Percentiles rank a stretch among this genome's conserved stretches.
These are phyloP conservation scores for Naganishia vishniacii DNA, from an alignment of 768 basidiomycete genomes.

Conservation along the genomic window DNA sequence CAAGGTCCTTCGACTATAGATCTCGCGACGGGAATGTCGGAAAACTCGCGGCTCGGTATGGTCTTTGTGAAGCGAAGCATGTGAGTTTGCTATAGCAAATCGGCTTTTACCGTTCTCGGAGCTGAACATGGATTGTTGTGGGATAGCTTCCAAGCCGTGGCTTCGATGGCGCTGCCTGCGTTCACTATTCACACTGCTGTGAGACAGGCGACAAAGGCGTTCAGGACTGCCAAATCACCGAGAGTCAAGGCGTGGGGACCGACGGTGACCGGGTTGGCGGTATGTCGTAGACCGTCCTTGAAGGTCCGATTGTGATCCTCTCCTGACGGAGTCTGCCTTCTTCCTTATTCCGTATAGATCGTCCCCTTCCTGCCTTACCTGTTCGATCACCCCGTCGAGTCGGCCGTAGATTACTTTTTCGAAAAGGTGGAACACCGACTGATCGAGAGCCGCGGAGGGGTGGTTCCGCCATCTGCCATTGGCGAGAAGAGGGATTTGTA, in stretches of 20 bases:
- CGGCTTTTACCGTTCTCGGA: background rate
- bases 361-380: slow-evolving; percentile 47
- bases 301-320: background rate
- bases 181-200: slow-evolving; percentile 49
- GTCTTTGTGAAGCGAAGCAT: slow-evolving; percentile 47
- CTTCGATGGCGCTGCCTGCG: slow-evolving; percentile 49
- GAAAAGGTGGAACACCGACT: slow-evolving; percentile 40
- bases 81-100: slow-evolving; percentile 11
- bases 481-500: slow-evolving; percentile 15
- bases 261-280: slow-evolving; percentile 32
- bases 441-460: slow-evolving; percentile 11
- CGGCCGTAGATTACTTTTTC: slow-evolving; percentile 39
- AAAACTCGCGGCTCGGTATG: slow-evolving; percentile 43
- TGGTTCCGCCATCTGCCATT: background rate
- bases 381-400: slow-evolving; percentile 48
- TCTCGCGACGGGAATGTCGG: slow-evolving; percentile 43
- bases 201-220: slow-evolving; percentile 40
- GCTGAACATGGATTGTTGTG: background rate
- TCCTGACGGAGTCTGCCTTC: background rate
- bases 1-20: slow-evolving; percentile 47
- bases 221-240: slow-evolving; percentile 38
- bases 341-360: slow-evolving; percentile 22
- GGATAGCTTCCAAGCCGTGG: slow-evolving; percentile 43
- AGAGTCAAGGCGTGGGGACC: slow-evolving; percentile 47
- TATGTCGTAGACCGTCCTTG: slow-evolving; percentile 22